phyloP scores from a whole-genome alignment of 2,329 filamentous ascomycete genomes.

The Fusarium sp. region DNA sequence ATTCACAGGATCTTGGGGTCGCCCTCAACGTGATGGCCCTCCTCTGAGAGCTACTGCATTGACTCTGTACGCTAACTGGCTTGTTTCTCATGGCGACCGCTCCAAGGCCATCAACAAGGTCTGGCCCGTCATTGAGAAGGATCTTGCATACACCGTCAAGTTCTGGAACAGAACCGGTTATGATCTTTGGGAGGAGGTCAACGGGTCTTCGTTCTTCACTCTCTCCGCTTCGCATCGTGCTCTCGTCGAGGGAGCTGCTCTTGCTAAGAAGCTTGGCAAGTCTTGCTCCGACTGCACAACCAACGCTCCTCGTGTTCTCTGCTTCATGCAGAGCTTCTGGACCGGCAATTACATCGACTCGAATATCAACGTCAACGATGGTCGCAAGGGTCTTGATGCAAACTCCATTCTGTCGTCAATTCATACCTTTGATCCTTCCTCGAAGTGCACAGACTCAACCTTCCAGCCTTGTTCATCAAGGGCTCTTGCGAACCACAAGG shows the following conservation, averaged over 20 bases:
- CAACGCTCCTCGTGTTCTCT: slow-evolving; percentile 73
- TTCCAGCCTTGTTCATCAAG: slow-evolving; percentile 77
- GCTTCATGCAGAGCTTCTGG: slow-evolving; percentile 79
- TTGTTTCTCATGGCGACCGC: slow-evolving; percentile 69
- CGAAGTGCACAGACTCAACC: slow-evolving; percentile 70
- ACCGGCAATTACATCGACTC: slow-evolving; percentile 67
- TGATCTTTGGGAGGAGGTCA: slow-evolving; percentile 83
- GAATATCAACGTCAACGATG: slow-evolving; percentile 70
- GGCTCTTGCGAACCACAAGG: slow-evolving; percentile 77
- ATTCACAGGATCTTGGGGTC: slow-evolving; percentile 74
- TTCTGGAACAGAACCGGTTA: slow-evolving; percentile 72
- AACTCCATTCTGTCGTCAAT: slow-evolving; percentile 73
- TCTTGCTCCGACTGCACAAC: slow-evolving; percentile 67
- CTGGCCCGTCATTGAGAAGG: slow-evolving; percentile 78
- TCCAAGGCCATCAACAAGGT: slow-evolving; percentile 61
- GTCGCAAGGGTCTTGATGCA: slow-evolving; percentile 72
- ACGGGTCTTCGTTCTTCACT: slow-evolving; percentile 82
- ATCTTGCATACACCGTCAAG: slow-evolving; percentile 75
- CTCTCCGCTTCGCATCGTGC: slow-evolving; percentile 69
- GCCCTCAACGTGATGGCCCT: slow-evolving; percentile 81
- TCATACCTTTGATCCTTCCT: slow-evolving; percentile 72
- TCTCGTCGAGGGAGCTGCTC: slow-evolving; percentile 69
- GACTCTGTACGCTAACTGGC: slow-evolving; percentile 74
- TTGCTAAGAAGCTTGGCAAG: slow-evolving; percentile 70
- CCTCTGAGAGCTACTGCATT: slow-evolving; percentile 78